These are phyloP conservation scores for Thelonectria olida DNA, from an alignment of 2,329 filamentous ascomycete species.

Conservation along the genomic window DNA sequence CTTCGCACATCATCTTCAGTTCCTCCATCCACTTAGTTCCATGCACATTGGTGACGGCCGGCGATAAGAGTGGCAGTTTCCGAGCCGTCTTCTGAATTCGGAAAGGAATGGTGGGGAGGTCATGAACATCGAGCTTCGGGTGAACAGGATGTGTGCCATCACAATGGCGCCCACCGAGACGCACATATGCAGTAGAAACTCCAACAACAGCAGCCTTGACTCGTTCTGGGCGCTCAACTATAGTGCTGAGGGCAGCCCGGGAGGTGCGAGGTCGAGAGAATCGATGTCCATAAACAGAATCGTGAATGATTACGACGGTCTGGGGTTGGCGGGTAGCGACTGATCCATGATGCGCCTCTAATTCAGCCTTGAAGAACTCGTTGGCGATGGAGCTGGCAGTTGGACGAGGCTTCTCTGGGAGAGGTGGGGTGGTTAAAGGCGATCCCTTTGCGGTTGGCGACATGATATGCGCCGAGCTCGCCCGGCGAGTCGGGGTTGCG, in stretches of 20 bases:
- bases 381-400: slow-evolving; percentile 68
- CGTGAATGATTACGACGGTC: slow-evolving; percentile 87
- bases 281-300: slow-evolving; percentile 93
- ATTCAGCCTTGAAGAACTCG: slow-evolving; percentile 74
- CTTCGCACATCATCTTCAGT: slow-evolving; percentile 83
- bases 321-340: slow-evolving; percentile 57
- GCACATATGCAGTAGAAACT: slow-evolving; percentile 86
- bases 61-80: slow-evolving; percentile 74
- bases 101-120: slow-evolving; percentile 75
- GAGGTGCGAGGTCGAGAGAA: slow-evolving; percentile 85
- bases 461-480: slow-evolving; percentile 56
- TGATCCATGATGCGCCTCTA: slow-evolving; percentile 67
- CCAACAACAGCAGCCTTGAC: slow-evolving; percentile 86
- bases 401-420: slow-evolving; percentile 50
- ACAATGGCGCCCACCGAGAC: slow-evolving; percentile 82
- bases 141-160: slow-evolving; percentile 75
- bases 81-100: slow-evolving; percentile 84
- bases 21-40: slow-evolving; percentile 94
- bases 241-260: slow-evolving; percentile 75
- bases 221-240: slow-evolving; percentile 93
- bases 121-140: slow-evolving; percentile 64
- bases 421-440: slow-evolving; percentile 34
- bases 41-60: slow-evolving; percentile 89
- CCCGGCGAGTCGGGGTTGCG: slow-evolving; percentile 55
- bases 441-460: slow-evolving; percentile 55